Evolutionary conservation across 2,329 filamentous ascomycete species (phyloP).

Genomic region (Aspergillus sojae): DNA sequence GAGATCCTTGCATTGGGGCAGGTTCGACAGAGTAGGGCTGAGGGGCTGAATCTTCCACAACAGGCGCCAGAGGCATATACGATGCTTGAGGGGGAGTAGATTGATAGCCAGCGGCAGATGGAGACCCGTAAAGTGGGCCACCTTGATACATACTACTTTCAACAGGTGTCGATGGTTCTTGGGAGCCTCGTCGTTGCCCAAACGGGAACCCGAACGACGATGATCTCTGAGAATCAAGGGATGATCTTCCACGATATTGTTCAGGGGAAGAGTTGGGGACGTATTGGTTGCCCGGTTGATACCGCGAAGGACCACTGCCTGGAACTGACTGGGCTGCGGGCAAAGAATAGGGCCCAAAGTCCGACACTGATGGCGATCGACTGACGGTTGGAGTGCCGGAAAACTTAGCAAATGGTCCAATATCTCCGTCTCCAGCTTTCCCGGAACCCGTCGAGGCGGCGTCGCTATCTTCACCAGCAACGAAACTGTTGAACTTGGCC

Average conservation of each 20-base stretch:
- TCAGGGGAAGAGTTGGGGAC: conserved; percentile 56
- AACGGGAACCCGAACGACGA: conserved; percentile 38
- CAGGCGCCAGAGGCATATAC: conserved; percentile 43
- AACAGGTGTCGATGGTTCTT: conserved; percentile 38
- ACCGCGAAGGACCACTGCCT: conserved; percentile 41
- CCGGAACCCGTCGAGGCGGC: conserved; percentile 60
- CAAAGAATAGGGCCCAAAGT: conserved; percentile 63
- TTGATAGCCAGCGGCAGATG: conserved; percentile 35
- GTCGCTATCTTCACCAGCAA: conserved; percentile 84
- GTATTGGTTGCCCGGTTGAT: conserved; percentile 48
- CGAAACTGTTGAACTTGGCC: conserved; percentile 94
- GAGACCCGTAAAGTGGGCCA: conserved; percentile 34
- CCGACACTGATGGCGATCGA: conserved; percentile 72
- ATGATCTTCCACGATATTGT: conserved; percentile 52
- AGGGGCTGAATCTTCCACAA: conserved; percentile 39
- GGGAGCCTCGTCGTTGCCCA: conserved; percentile 40
- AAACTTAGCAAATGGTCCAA: conserved; percentile 81
- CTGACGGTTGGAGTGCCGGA: conserved; percentile 74
- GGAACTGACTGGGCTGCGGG: conserved; percentile 37
- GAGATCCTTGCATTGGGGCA: conserved; percentile 24
- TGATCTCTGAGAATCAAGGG: conserved; percentile 51
- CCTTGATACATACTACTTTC: conserved; percentile 38
- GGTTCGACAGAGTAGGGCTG: conserved; percentile 27
- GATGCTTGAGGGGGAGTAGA: conserved; percentile 41
- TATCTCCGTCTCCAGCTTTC: conserved; percentile 60